Evolutionary conservation across 2,329 filamentous ascomycete genomes (phyloP).

Genomic region (Exophiala alcalophila): DNA sequence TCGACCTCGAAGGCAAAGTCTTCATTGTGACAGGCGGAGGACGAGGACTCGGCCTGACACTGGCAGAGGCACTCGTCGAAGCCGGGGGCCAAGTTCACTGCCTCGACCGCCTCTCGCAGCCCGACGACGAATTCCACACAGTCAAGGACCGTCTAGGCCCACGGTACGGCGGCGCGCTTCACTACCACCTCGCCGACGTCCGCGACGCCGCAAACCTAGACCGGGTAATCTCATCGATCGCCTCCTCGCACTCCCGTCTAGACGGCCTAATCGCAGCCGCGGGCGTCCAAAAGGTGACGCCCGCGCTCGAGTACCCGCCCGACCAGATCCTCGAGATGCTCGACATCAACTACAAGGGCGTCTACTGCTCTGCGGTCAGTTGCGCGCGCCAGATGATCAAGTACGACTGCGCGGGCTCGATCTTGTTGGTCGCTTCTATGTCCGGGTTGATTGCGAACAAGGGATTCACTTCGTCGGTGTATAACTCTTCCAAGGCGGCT

Average conservation of each 20-base stretch:
- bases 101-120: conserved; percentile 46
- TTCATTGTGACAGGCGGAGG: conserved; percentile 45
- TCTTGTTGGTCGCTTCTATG: conserved; percentile 63
- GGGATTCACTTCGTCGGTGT: conserved; percentile 36
- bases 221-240: conserved; percentile 37
- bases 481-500: conserved; percentile 46
- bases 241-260: conserved; percentile 36
- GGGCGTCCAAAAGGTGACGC: conserved; percentile 43
- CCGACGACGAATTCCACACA: conserved; percentile 43
- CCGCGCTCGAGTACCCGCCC: conserved; percentile 42
- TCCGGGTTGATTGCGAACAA: conserved; percentile 59
- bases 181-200: conserved; percentile 50
- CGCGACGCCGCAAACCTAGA: conserved; percentile 34
- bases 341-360: conserved; percentile 33
- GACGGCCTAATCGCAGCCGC: conserved; percentile 45
- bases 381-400: conserved; percentile 64
- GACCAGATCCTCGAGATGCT: conserved; percentile 38
- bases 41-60: conserved; percentile 44
- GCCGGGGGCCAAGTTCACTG: conserved; percentile 49
- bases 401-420: conserved; percentile 57
- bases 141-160: conserved; percentile 38
- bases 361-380: conserved; percentile 38
- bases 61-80: conserved; percentile 49
- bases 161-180: conserved; percentile 41
- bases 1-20: conserved; percentile 42